Percentiles rank a stretch among this genome's conserved stretches.
Evolutionary conservation across 139 green algal species (phyloP).

Genomic region (Picochlorum sp.): DNA sequence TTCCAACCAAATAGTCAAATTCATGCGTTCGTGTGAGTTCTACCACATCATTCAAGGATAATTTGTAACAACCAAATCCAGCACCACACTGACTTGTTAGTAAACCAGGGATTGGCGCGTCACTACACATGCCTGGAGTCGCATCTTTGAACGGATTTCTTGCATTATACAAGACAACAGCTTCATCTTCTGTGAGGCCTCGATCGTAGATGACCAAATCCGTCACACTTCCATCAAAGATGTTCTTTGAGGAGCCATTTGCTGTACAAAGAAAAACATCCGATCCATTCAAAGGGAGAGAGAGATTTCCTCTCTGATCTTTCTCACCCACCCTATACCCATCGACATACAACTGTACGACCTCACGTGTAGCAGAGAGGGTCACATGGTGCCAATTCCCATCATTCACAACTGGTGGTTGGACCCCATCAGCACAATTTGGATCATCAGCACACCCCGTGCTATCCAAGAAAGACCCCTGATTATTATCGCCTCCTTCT

Average conservation of each 20-base stretch:
- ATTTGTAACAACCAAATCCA: neutral
- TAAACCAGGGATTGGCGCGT: neutral
- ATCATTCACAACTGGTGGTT: conserved; percentile 24
- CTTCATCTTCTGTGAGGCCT: conserved; percentile 13
- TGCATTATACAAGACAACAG: conserved; percentile 14
- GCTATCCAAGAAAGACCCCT: conserved; percentile 32
- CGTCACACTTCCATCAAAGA: conserved; percentile 32
- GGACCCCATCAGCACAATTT: neutral
- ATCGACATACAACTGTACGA: conserved; percentile 45
- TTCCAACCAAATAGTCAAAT: conserved; percentile 1
- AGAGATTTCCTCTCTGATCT: neutral
- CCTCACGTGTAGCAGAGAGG: conserved; percentile 28
- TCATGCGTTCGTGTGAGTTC: neutral
- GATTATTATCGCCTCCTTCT: conserved; percentile 16
- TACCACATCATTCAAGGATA: neutral
- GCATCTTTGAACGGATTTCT: conserved; percentile 1
- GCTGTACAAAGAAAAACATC: too few relatives aligned
- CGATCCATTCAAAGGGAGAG: neutral
- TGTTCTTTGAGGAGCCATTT: neutral
- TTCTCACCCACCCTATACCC: conserved; percentile 14
- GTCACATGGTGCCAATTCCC: conserved; percentile 58
- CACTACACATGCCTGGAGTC: neutral
- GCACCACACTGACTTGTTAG: neutral
- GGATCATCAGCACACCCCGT: conserved; percentile 19
- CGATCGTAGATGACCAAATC: conserved; percentile 32